Conservation (phyloP, 1,139 yeast genomes). For the Debaryomyces udenii region DNA sequence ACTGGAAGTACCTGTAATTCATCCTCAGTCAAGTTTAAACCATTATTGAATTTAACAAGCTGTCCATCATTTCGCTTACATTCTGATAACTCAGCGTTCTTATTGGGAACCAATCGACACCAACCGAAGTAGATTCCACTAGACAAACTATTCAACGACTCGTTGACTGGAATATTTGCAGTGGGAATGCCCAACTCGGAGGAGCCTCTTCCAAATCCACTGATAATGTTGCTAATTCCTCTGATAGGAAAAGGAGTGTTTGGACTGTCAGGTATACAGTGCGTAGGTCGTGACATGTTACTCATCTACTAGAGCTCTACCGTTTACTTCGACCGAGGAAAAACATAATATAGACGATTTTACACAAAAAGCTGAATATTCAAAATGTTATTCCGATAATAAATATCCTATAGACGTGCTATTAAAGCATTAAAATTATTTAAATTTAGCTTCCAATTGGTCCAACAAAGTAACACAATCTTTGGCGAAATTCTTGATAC, state of each 20-base stretch:
- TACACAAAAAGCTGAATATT: slow-evolving; percentile 8
- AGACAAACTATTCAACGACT: slow-evolving; percentile 50
- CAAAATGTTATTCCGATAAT: neutral
- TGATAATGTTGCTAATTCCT: slow-evolving; percentile 59
- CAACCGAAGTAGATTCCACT: slow-evolving; percentile 94
- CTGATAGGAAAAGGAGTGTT: slow-evolving; percentile 66
- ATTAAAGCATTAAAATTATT: slow-evolving; percentile 17
- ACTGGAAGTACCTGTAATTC: slow-evolving; percentile 66
- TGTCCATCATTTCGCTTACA: slow-evolving; percentile 46
- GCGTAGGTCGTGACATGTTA: slow-evolving; percentile 32
- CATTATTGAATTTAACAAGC: slow-evolving; percentile 61
- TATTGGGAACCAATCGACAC: slow-evolving; percentile 47
- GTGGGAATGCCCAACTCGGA: slow-evolving; percentile 94
- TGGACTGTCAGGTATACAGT: slow-evolving; percentile 51
- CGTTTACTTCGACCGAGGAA: neutral
- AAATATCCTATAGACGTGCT: slow-evolving; percentile 6
- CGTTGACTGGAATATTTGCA: slow-evolving; percentile 78
- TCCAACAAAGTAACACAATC: slow-evolving; percentile 86
- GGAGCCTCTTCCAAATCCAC: slow-evolving; percentile 97
- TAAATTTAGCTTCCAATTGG: slow-evolving; percentile 73
- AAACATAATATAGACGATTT: neutral
- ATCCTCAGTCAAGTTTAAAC: slow-evolving; percentile 43
- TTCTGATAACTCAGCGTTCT: slow-evolving; percentile 16
- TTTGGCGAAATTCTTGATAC: slow-evolving; percentile 96
- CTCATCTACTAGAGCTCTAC: neutral